phyloP scores from a whole-genome alignment of 257 asterid species.

The Capsicum chinense region DNA sequence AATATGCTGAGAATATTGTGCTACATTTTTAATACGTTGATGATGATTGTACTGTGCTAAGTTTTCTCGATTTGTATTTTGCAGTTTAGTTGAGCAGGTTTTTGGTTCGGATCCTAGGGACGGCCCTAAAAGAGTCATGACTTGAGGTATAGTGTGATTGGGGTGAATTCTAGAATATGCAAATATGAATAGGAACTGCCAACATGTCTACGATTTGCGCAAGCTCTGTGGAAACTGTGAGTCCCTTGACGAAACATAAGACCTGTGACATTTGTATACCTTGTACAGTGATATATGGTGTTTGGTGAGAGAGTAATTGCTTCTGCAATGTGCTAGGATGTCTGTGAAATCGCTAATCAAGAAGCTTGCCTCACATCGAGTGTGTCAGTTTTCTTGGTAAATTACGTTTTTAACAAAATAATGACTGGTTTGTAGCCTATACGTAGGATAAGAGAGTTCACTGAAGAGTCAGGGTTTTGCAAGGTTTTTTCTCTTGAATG shows the following conservation, averaged over 20 bases:
- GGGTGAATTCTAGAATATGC: not conserved
- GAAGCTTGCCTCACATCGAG: not conserved
- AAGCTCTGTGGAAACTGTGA: not conserved
- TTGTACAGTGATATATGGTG: conserved; percentile 21
- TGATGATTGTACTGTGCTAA: not conserved
- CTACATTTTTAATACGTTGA: not conserved
- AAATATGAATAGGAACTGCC: conserved; percentile 1
- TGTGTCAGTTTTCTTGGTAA: not conserved
- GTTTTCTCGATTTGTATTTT: conserved; percentile 29
- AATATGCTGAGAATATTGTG: not conserved
- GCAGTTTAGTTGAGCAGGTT: conserved; percentile 36
- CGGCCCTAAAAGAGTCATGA: not conserved
- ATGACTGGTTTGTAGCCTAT: not conserved
- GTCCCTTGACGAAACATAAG: not conserved
- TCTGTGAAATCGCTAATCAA: not conserved
- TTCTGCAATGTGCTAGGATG: not conserved
- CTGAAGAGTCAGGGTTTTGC: not conserved
- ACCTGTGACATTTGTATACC: conserved; percentile 4
- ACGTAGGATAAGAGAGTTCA: not conserved
- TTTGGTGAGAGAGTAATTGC: conserved; percentile 13
- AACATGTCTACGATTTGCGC: not conserved
- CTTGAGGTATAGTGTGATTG: conserved; percentile 24
- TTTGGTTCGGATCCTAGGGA: conserved; percentile 25
- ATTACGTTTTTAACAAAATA: not conserved
- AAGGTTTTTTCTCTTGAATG: not conserved